phyloP scores from a whole-genome alignment of 2,329 filamentous ascomycete species.

The Diaporthe ilicicola region DNA sequence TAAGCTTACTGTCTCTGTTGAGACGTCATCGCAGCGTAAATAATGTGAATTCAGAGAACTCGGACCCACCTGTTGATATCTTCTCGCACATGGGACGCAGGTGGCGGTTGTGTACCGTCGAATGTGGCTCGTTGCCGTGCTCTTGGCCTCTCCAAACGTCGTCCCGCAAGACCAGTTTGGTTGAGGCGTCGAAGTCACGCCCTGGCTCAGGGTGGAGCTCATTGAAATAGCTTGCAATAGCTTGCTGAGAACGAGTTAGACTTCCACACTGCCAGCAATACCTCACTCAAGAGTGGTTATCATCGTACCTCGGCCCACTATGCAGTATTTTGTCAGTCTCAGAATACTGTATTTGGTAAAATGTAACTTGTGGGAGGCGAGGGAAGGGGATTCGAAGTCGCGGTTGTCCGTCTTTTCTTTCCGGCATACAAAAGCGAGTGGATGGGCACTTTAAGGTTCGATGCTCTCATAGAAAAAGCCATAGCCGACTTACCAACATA shows the following conservation, averaged over 20 bases:
- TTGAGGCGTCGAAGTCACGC: not conserved
- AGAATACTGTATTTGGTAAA: not conserved
- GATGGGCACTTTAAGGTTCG: accelerated
- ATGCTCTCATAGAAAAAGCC: not conserved
- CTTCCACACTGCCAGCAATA: not conserved
- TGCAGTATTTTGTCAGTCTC: not conserved
- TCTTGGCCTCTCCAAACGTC: slow-evolving; percentile 47
- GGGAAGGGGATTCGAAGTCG: not conserved
- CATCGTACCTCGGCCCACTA: slow-evolving; percentile 42
- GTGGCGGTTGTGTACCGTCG: slow-evolving; percentile 45
- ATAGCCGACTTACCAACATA: slow-evolving; percentile 31
- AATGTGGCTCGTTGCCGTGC: slow-evolving; percentile 37
- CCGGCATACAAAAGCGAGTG: not conserved
- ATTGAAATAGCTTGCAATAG: slow-evolving; percentile 42
- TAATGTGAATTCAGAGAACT: not conserved
- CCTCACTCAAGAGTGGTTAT: not conserved
- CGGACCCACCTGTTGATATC: slow-evolving; percentile 41
- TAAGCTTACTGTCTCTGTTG: not conserved
- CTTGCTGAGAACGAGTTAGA: slow-evolving; percentile 35
- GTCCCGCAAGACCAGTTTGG: slow-evolving; percentile 41
- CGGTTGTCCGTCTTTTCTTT: not conserved
- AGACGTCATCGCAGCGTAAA: not conserved
- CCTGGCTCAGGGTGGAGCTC: slow-evolving; percentile 34
- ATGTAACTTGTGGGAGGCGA: not conserved
- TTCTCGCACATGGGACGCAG: slow-evolving; percentile 46